Evolutionary conservation across 2,329 filamentous ascomycete genomes (phyloP), one percentile per base, ranked within the genome.

Genomic region (Talaromyces sp.): DNA sequence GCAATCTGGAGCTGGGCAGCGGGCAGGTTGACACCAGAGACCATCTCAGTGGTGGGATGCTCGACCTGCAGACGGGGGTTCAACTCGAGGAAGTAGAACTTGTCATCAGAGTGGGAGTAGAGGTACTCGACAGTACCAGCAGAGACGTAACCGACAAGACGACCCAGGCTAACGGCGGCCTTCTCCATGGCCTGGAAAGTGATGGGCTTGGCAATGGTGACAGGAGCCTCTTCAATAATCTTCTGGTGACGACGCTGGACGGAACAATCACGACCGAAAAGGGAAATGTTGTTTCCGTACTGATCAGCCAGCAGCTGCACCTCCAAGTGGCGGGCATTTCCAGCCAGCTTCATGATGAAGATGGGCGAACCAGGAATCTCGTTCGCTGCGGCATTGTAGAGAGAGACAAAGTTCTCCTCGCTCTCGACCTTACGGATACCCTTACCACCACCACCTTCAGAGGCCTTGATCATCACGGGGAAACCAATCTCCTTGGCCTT

Each of bases 381-480:
- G 74, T 88, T 96, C 4, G 94, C 92, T 19, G 95, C 94, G 41
- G 93, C 94, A 76, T 95, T 94, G 83, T 97, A 99, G 41, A 97
- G 81, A 64, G 82, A 81, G 70, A 88, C 82, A 67, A 99, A 99
- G 58, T 89, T 86, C 37, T 93, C 88, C 72, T 96, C 92, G 56
- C 81, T 81, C 57, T 90, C 82, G 63, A 94, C 94, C 79, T 97
- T 97, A 72, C 95, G 91, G 71, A 99, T 99, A 83, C 94, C 94
- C 82, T 99, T 99, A 72, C 94, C 94, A 79, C 94, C 94, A 79
- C 94, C 94, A 78, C 94, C 94, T 80, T 99, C 94, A 2, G 94
- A 97, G n/a, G 94, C 94, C 82, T 99, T 99, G 75, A 99, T 91
- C 94, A 99, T 99, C 80, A 99, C 89, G 14, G 94, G 94, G 80